Evolutionary conservation across 176 grass and related monocot species (phyloP).

Genomic region (Carex kokanica): DNA sequence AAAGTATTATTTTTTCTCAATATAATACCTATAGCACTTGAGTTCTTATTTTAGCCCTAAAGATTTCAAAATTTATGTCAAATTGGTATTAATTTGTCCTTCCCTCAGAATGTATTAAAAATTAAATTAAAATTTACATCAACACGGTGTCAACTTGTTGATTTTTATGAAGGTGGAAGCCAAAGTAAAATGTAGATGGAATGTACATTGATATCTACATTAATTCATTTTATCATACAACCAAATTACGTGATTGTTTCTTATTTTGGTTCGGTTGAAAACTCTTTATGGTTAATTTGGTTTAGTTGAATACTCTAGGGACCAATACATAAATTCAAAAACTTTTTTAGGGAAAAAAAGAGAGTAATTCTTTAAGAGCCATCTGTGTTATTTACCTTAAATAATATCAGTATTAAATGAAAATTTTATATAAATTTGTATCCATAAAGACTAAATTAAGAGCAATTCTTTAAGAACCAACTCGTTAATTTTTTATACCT

Average conservation of each 20-base stretch:
- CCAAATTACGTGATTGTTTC: neutral
- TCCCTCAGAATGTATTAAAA: neutral
- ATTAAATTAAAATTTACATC: neutral
- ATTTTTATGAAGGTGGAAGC: neutral
- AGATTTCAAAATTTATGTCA: neutral
- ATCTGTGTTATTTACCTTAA: no score
- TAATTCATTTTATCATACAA: neutral
- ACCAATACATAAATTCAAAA: neutral
- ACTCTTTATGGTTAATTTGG: neutral
- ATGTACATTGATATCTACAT: neutral
- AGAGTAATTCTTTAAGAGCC: no score
- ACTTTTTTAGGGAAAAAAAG: no score
- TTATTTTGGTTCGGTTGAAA: neutral
- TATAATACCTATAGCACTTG: no score
- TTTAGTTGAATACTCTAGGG: neutral
- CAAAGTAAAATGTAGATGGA: neutral
- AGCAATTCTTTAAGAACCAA: no score
- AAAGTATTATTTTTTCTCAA: no score
- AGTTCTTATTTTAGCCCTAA: no score
- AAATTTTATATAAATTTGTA: no score
- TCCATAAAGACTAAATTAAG: no score
- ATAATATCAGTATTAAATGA: no score
- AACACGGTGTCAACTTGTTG: neutral
- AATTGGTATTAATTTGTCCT: neutral
- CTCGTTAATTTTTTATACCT: no score